A percentile compares a stretch with the other conserved stretches of the same genome.
Evolutionary conservation across 2,329 filamentous ascomycete genomes (phyloP).

Genomic region (Zasmidium citrigriseum): DNA sequence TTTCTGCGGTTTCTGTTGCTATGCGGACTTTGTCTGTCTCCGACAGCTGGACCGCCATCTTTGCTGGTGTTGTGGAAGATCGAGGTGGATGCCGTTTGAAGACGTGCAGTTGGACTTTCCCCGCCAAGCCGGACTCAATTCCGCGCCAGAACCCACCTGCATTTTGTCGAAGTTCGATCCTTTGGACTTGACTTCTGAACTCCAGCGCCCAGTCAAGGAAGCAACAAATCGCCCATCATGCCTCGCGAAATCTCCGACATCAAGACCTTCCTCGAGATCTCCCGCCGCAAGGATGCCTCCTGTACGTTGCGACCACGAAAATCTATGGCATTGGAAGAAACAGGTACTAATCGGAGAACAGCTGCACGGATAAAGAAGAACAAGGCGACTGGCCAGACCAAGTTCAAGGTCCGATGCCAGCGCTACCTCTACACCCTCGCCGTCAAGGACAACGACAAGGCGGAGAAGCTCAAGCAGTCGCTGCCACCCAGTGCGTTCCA

Average conservation of each 20-base stretch:
- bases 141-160: slow-evolving; percentile 6
- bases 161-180: slow-evolving; percentile 10
- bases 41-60: slow-evolving; percentile 28
- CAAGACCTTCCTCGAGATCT: slow-evolving; percentile 99
- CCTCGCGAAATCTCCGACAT: slow-evolving; percentile 97
- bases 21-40: slow-evolving; percentile 32
- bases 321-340: slow-evolving; percentile 2
- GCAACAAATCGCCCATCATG: slow-evolving; percentile 68
- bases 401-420: slow-evolving; percentile 99
- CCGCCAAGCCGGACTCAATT: not conserved
- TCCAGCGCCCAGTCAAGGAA: not conserved
- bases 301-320: slow-evolving; percentile 67
- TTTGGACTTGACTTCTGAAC: not conserved
- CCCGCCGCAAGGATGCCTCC: slow-evolving; percentile 97
- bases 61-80: slow-evolving; percentile 5
- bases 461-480: slow-evolving; percentile 99
- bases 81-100: not conserved
- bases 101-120: not conserved
- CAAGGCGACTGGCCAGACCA: slow-evolving; percentile 86
- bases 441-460: slow-evolving; percentile 98
- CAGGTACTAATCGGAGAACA: slow-evolving; percentile 22
- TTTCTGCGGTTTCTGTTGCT: slow-evolving; percentile 62
- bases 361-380: slow-evolving; percentile 74
- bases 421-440: slow-evolving; percentile 96
- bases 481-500: slow-evolving; percentile 79